Percentiles rank a stretch among this genome's conserved stretches.
Evolutionary conservation across 208 protist genomes (phyloP).

Genomic region (Acanthamoeba healyi): DNA sequence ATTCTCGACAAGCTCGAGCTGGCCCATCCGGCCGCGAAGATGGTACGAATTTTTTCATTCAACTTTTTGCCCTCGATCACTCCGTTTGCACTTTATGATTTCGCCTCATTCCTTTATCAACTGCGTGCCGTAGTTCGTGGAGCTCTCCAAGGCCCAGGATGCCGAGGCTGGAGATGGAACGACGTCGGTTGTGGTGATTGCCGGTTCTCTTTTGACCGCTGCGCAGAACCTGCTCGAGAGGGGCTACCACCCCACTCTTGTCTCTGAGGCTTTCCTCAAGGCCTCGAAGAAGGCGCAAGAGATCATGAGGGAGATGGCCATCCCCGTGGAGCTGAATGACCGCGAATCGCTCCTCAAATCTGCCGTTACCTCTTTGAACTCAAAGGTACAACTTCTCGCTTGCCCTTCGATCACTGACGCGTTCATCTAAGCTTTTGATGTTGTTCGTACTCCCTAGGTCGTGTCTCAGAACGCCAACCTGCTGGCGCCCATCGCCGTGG

Average conservation of each 20-base stretch:
- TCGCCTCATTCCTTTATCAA: not conserved
- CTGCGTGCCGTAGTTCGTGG: constrained; percentile 93
- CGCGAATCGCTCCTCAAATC: constrained; percentile 95
- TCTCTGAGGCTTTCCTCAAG: constrained; percentile 91
- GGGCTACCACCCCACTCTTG: constrained; percentile 83
- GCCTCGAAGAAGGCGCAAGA: constrained; percentile 92
- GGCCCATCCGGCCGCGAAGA: too few relatives aligned
- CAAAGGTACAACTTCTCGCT: constrained; percentile 93
- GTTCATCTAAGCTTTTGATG: not conserved
- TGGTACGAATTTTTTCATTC: constrained; percentile 85
- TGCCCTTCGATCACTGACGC: not conserved
- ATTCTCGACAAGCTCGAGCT: constrained; percentile 97
- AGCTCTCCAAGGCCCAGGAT: constrained; percentile 99
- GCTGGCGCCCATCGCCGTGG: constrained; percentile 98
- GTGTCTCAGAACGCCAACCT: constrained; percentile 97
- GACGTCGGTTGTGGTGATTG: constrained; percentile 99
- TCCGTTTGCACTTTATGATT: too few relatives aligned
- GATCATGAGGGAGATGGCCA: constrained; percentile 95
- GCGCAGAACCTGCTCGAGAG: constrained; percentile 96
- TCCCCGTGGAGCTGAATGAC: constrained; percentile 96
- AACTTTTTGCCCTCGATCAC: too few relatives aligned
- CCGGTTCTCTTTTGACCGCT: constrained; percentile 98
- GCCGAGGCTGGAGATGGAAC: constrained; percentile 99
- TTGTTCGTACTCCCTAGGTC: constrained; percentile 78
- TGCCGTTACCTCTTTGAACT: constrained; percentile 98